Evolutionary conservation across 768 basidiomycete genomes (phyloP).

Genomic region (Phanerochaete carnosa): DNA sequence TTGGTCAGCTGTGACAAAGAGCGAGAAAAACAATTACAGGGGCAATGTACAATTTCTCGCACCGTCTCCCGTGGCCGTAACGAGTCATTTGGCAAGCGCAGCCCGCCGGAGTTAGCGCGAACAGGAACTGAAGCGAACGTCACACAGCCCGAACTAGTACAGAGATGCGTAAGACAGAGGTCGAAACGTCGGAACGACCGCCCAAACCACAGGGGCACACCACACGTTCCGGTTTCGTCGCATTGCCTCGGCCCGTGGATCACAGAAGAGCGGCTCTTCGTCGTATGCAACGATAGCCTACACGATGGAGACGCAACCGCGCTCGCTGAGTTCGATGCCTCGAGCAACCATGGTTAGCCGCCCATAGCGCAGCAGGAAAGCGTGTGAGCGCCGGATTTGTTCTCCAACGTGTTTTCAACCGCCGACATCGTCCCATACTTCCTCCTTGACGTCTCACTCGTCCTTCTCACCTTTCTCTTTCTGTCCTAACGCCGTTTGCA

Average conservation of each 20-base stretch:
- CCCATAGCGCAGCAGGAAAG: background rate
- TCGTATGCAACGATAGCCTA: background rate
- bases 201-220: background rate
- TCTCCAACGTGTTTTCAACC: slow-evolving; percentile 8
- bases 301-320: background rate
- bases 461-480: background rate
- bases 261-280: background rate
- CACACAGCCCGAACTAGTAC: background rate
- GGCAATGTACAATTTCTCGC: background rate
- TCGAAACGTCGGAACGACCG: background rate
- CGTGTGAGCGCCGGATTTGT: background rate
- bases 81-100: background rate
- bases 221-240: background rate
- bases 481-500: background rate
- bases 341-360: background rate
- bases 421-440: slow-evolving; percentile 7
- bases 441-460: background rate
- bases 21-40: background rate
- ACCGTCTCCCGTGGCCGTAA: background rate
- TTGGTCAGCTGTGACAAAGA: background rate
- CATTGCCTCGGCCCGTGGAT: too few species aligned
- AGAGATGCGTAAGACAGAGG: background rate
- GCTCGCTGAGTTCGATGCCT: background rate
- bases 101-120: background rate
- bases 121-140: background rate